Evolutionary conservation across 1,284 basidiomycete genomes (phyloP).

Genomic region (Mycena citricolor): DNA sequence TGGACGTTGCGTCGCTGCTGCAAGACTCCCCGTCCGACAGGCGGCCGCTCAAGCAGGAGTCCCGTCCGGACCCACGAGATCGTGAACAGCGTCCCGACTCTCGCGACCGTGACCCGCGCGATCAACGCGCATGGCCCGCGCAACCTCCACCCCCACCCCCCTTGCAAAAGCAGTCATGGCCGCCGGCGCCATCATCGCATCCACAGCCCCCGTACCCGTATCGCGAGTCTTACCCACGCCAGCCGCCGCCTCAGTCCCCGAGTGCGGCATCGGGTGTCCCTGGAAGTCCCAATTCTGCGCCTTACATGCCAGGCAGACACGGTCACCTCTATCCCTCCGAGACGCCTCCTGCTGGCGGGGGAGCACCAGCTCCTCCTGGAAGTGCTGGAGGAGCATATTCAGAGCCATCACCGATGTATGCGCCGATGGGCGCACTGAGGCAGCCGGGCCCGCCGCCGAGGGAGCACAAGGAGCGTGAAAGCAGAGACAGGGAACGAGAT

Average conservation of each 20-base stretch:
- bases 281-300: not conserved
- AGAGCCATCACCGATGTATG: conserved; percentile 21
- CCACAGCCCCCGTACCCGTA: conserved; percentile 8
- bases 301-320: not conserved
- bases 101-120: too few species aligned
- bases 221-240: conserved; percentile 11
- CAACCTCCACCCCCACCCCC: too few species aligned
- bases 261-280: not conserved
- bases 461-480: conserved; percentile 1
- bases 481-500: conserved; percentile 6
- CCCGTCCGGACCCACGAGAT: not conserved
- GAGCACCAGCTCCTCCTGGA: not conserved
- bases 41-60: conserved; percentile 26
- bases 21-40: conserved; percentile 67
- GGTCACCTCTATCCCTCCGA: conserved; percentile 4
- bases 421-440: conserved; percentile 13
- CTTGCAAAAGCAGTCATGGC: conserved; percentile 6
- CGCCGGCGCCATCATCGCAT: not conserved
- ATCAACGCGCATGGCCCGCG: too few species aligned
- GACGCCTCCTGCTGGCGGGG: conserved; percentile 9
- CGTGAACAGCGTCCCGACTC: too few species aligned
- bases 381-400: too few species aligned
- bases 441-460: conserved; percentile 7
- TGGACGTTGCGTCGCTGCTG: conserved; percentile 73
- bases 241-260: not conserved